Base-by-base conservation (phyloP, 2,329 filamentous ascomycete genomes). In the Metarhizium humberi region DNA sequence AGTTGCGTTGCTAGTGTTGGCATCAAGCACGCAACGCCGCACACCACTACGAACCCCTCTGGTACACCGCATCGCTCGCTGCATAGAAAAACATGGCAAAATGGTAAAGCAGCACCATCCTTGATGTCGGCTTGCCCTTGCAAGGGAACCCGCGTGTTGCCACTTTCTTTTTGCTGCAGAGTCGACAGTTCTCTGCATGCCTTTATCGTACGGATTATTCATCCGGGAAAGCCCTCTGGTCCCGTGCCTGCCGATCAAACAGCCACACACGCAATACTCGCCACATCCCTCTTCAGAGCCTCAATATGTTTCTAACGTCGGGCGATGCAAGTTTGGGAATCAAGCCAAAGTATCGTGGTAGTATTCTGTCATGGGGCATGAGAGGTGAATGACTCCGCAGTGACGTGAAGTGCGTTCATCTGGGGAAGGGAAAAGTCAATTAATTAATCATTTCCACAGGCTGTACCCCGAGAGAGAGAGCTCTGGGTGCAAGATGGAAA, bases 201-300 rank as follows among this genome's bases (percentile, higher is more conserved):
- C 32, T 46, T 40, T 45, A 14, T 36, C 14, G 42, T 14, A 34
- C 25, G 25, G 25, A 25, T 25, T 25, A 32, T 46, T 34, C 10
- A 34, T 25, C 40, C 25, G 50, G 36, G 29, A 11, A 3, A 20
- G 25, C 8, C 48, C 1, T 34, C 43, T 46, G 30, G 16, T 47
- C 51, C 29, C 42, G 51, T 52, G 51, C 51, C 51, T 52, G 51
- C 16, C 40, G 29, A 52, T 47, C 51, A 29, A 34, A n/a, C 29
- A 52, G 51, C 42, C 51, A 47, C 42, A n/a, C 16, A 38, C 14
- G 48, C 48, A 38, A 38, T 38, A 20, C 16, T 38, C 34, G 14
- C 6, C 48, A 10, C 48, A 36, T 18, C 18, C 10, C 48, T n/a
- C 32, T 14, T 14, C 45, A 48, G 43, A 46, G 43, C 43, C 43